Percentiles rank a stretch among this genome's conserved stretches.
These are phyloP conservation scores for Xylariaceae sp. DNA, from an alignment of 2,329 filamentous ascomycete species.

Conservation along the genomic window DNA sequence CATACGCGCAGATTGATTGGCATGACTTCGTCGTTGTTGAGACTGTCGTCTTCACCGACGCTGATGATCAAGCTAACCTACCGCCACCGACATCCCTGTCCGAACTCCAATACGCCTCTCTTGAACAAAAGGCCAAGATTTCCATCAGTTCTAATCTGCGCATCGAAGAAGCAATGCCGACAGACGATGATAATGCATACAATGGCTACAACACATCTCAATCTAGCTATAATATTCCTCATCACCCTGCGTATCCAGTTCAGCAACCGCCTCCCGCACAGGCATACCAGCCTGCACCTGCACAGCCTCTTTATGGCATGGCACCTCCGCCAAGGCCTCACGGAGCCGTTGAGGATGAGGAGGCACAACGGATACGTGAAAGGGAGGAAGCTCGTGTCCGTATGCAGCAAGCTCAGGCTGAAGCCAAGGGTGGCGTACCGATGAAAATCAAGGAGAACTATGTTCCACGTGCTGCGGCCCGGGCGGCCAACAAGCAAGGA, in stretches of 20 bases:
- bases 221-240: slow-evolving; percentile 37
- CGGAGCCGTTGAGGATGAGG: slow-evolving; percentile 54
- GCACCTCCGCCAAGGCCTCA: slow-evolving; percentile 32
- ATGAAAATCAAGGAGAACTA: slow-evolving; percentile 95
- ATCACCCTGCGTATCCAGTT: slow-evolving; percentile 39
- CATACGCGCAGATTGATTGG: slow-evolving; percentile 90
- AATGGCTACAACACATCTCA: slow-evolving; percentile 41
- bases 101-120: slow-evolving; percentile 86
- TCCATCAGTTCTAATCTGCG: slow-evolving; percentile 76
- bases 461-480: slow-evolving; percentile 74
- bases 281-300: slow-evolving; percentile 33
- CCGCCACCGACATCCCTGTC: slow-evolving; percentile 84
- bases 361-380: slow-evolving; percentile 59
- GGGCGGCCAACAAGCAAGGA: slow-evolving; percentile 60
- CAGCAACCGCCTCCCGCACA: slow-evolving; percentile 37
- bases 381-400: slow-evolving; percentile 55
- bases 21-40: slow-evolving; percentile 95
- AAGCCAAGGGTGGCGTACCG: slow-evolving; percentile 62
- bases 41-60: slow-evolving; percentile 85
- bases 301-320: slow-evolving; percentile 32
- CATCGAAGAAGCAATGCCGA: slow-evolving; percentile 93
- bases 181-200: slow-evolving; percentile 61
- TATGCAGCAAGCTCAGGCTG: slow-evolving; percentile 72
- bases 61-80: slow-evolving; percentile 78
- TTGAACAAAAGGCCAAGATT: slow-evolving; percentile 91